Evolutionary conservation across 192 early-diverging fungal species (phyloP), one percentile per base, ranked within the genome.

Genomic region (Chytriomyces confervae): DNA sequence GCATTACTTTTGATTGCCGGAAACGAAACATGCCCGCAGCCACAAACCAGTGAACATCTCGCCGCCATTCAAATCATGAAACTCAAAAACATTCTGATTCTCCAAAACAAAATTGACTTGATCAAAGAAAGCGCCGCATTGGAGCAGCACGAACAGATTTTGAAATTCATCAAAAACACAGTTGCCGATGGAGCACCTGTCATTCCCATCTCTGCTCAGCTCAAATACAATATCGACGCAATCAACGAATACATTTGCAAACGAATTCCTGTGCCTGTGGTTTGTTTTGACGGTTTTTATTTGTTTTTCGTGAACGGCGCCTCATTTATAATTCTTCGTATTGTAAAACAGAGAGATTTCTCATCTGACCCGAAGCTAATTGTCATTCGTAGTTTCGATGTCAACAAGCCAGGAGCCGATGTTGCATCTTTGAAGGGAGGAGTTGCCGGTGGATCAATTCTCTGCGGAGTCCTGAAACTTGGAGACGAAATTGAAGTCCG

Each of bases 31-130:
- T 98, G 97, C 87, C 97, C 97, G 50, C 97, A 99, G 88, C 97
- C 97, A 29, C 97, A 99, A 87, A 99, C 97, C 43, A 92, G 91
- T 24, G 97, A 99, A 86, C 97, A 99, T 85, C 87, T 99, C 83
- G 97, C 97, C 47, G 97, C 97, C 61, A 96, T 99, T 77, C 96
- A 98, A 83, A 98, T 97, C 72, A 99, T 99, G 97, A 95, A 96
- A 89, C 89, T 98, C 61, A 84, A 97, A 76, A 91, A 98, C 82
- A 94, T 99, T 69, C 92, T 99, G 49, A 97, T 99, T 80, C 85
- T 98, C 62, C 97, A 99, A 83, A 99, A 99, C 91, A 99, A 99
- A 85, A 92, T 99, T 24, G 97, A 99, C 84, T 83, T 98, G 80
- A 93, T 98, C 86, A 96, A 95, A 87, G 95, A 99, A 76, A 86